Percentiles rank a stretch among this genome's conserved stretches.
phyloP scores from a whole-genome alignment of 768 basidiomycete species.

The Russula olivacea region DNA sequence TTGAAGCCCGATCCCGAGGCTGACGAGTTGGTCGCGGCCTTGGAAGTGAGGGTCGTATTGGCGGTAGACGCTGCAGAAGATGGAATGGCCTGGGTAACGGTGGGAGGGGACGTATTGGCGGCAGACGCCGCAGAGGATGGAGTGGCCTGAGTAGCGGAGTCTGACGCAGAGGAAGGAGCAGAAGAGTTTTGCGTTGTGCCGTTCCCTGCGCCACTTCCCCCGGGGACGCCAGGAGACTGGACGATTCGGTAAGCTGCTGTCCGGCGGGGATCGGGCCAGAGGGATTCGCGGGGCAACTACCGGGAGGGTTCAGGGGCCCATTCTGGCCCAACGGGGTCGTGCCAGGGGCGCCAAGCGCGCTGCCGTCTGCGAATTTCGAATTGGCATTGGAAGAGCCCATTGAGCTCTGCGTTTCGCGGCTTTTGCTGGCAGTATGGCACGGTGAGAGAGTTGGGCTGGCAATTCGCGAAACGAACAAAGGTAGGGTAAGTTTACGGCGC shows the following conservation, averaged over 20 bases:
- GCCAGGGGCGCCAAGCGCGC: slow-evolving; percentile 39
- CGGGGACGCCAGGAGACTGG: slow-evolving; percentile 33
- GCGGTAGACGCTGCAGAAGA: no score
- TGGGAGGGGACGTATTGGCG: no score
- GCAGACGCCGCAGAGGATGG: slow-evolving; percentile 6
- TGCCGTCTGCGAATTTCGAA: slow-evolving; percentile 45
- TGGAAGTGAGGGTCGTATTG: no score
- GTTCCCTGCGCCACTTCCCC: neutral
- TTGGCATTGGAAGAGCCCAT: slow-evolving; percentile 56
- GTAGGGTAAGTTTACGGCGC: neutral
- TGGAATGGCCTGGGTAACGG: no score
- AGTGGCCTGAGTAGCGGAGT: neutral
- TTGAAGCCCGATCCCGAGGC: slow-evolving; percentile 18
- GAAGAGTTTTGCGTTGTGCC: slow-evolving; percentile 10
- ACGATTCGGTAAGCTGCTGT: slow-evolving; percentile 37
- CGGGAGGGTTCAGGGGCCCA: slow-evolving; percentile 38
- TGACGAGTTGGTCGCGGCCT: neutral
- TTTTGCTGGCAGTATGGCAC: slow-evolving; percentile 50
- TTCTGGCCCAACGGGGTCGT: slow-evolving; percentile 49
- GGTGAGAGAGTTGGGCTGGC: slow-evolving; percentile 39
- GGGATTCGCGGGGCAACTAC: slow-evolving; percentile 48
- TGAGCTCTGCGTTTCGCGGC: slow-evolving; percentile 46
- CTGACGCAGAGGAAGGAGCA: neutral
- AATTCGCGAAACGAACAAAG: neutral
- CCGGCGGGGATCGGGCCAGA: slow-evolving; percentile 47